Percentiles rank a stretch among this genome's conserved stretches.
These are phyloP conservation scores for Blastobotrys capitulatus DNA, from an alignment of 1,139 yeast species.

Conservation along the genomic window DNA sequence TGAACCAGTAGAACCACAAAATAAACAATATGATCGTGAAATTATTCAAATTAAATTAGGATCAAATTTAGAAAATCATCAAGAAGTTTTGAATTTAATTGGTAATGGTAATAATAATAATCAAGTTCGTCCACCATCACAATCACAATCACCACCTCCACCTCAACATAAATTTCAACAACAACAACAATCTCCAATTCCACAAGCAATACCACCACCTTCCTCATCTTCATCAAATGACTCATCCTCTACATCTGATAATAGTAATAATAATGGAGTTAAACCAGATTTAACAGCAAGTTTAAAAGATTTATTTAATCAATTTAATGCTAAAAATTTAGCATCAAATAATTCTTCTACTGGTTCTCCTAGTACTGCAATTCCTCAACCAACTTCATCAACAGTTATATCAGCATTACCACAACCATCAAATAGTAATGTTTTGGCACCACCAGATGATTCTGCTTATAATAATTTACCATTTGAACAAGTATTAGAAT, in stretches of 20 bases:
- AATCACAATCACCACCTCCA: not conserved
- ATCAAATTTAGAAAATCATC: not conserved
- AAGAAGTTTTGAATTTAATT: not conserved
- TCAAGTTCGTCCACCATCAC: too few relatives aligned
- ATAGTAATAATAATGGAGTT: too few relatives aligned
- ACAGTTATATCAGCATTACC: not conserved
- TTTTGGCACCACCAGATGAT: not conserved
- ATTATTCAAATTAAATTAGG: not conserved
- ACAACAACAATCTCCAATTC: not conserved
- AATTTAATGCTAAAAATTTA: not conserved
- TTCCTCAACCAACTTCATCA: not conserved
- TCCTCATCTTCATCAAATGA: too few relatives aligned
- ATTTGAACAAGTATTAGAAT: slow-evolving; percentile 5
- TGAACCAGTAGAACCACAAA: slow-evolving; percentile 3
- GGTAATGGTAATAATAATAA: not conserved
- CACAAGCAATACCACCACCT: too few relatives aligned
- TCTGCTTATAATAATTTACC: not conserved
- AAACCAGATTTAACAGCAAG: too few relatives aligned
- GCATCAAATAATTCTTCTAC: not conserved
- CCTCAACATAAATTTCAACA: not conserved
- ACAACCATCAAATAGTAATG: not conserved
- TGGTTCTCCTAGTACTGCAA: not conserved
- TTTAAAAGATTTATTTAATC: not conserved
- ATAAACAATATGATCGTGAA: not conserved
- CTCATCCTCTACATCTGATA: too few relatives aligned